These are phyloP conservation scores for Chamaecyparis obtusa DNA, from an alignment of 75 land plant species.

Conservation along the genomic window DNA sequence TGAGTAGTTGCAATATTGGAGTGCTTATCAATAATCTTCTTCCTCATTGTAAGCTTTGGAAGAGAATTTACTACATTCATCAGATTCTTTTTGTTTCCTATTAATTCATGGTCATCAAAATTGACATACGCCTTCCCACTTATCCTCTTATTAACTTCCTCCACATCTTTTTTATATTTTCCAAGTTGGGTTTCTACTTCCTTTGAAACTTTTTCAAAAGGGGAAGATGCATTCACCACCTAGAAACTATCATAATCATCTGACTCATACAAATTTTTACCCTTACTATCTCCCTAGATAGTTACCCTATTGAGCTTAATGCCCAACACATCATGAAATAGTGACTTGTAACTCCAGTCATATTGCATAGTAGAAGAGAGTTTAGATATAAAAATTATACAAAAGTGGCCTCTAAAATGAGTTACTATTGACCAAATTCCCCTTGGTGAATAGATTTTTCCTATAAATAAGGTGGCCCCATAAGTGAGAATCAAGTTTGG, in stretches of 20 bases:
- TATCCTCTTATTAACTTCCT: constrained; percentile 79
- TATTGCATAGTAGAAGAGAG: constrained; percentile 85
- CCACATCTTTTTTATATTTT: constrained; percentile 87
- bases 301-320: too few species aligned
- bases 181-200: constrained; percentile 59
- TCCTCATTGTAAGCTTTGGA: constrained; percentile 90
- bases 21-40: constrained; percentile 91
- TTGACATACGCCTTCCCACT: constrained; percentile 59
- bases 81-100: constrained; percentile 92
- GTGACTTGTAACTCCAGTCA: too few species aligned
- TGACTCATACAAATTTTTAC: too few species aligned
- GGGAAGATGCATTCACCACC: too few species aligned
- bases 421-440: constrained; percentile 31
- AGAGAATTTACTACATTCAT: constrained; percentile 96
- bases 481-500: constrained; percentile 62
- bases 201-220: too few species aligned
- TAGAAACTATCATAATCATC: too few species aligned
- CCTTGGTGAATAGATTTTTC: constrained; percentile 85
- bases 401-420: constrained; percentile 88
- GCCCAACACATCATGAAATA: too few species aligned
- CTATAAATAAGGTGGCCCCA: constrained; percentile 74
- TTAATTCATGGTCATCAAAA: constrained; percentile 79
- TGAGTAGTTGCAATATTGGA: constrained; percentile 84
- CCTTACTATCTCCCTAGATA: too few species aligned
- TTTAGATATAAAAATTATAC: constrained; percentile 90